Percentiles rank a stretch among this genome's conserved stretches.
phyloP scores from a whole-genome alignment of 345 rosid species.

The Capsella bursapastoris region DNA sequence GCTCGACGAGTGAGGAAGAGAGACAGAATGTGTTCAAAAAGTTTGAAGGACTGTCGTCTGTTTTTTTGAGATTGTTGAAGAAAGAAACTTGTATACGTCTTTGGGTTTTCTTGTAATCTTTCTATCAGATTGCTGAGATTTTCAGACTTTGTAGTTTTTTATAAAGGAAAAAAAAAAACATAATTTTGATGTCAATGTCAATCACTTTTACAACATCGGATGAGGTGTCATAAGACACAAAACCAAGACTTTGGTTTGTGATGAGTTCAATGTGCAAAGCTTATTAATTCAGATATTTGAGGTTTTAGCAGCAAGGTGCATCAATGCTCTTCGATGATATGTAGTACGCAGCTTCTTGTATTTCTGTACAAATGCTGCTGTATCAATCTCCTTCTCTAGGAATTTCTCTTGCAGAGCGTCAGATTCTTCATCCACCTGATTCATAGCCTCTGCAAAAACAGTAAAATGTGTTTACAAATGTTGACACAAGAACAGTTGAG shows the following conservation, averaged over 20 bases:
- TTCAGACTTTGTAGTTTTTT: neutral
- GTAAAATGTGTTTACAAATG: conserved; percentile 8
- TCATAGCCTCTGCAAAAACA: conserved; percentile 65
- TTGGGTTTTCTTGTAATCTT: conserved; percentile 10
- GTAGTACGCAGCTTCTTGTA: conserved; percentile 75
- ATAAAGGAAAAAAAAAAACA: neutral
- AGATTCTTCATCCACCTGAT: conserved; percentile 74
- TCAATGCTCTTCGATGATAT: conserved; percentile 78
- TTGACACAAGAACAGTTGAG: conserved; percentile 14
- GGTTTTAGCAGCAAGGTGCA: conserved; percentile 76
- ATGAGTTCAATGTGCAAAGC: neutral
- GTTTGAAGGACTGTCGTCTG: neutral
- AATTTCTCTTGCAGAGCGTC: conserved; percentile 69
- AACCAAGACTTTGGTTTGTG: neutral
- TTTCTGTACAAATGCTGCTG: conserved; percentile 66
- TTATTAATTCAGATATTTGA: conserved; percentile 37
- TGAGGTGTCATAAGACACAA: neutral
- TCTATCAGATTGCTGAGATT: conserved; percentile 20
- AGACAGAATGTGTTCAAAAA: neutral
- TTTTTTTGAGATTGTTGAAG: neutral
- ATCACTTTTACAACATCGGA: conserved; percentile 17
- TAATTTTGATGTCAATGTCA: conserved; percentile 17
- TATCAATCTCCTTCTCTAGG: conserved; percentile 68
- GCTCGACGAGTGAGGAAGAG: conserved; percentile 31
- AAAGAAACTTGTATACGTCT: conserved; percentile 9